Conservation (phyloP, 306 rosid species). For the Leucaena leucocephala region DNA sequence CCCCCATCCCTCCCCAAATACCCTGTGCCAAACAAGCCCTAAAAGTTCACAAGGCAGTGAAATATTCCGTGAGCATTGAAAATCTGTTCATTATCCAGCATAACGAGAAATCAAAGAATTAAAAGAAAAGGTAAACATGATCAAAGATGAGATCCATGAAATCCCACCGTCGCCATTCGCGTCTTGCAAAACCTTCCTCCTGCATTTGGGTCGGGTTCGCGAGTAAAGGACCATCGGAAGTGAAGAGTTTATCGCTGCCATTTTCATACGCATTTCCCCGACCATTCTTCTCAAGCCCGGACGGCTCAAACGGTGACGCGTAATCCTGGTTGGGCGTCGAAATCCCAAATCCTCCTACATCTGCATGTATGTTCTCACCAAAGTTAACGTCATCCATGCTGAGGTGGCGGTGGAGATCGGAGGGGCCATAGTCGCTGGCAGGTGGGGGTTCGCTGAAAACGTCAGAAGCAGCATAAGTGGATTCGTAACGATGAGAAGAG, state of each 20-base stretch:
- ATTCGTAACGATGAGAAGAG: conserved; percentile 36
- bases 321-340: conserved; percentile 50
- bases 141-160: neutral
- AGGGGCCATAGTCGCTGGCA: conserved; percentile 26
- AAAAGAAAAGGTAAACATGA: neutral
- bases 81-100: neutral
- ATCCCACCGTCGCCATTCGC: conserved; percentile 75
- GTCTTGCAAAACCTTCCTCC: conserved; percentile 61
- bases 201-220: conserved; percentile 57
- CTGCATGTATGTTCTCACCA: conserved; percentile 31
- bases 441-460: conserved; percentile 41
- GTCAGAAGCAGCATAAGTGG: conserved; percentile 37
- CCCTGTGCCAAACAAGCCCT: no score
- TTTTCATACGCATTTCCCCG: neutral
- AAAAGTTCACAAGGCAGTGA: no score
- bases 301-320: conserved; percentile 58
- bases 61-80: neutral
- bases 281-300: conserved; percentile 29
- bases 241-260: conserved; percentile 35
- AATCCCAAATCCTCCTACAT: conserved; percentile 52
- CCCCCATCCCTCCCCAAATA: no score
- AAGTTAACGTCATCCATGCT: neutral
- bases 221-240: conserved; percentile 53
- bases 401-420: conserved; percentile 28
- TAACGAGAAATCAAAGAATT: neutral